phyloP scores from a whole-genome alignment of 345 rosid species.

The Brassica nigra region DNA sequence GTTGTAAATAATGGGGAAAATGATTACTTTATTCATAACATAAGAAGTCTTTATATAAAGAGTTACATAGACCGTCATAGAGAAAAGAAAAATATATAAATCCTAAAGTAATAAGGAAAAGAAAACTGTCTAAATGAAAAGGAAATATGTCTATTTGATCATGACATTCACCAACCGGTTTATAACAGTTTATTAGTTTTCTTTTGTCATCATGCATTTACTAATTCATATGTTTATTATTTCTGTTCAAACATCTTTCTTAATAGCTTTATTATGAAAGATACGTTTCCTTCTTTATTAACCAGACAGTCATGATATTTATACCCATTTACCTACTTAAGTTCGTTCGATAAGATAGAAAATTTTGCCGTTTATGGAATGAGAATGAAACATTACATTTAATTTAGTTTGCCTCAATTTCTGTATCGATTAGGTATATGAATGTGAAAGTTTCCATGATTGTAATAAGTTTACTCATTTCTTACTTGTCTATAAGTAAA shows the following conservation, averaged over 20 bases:
- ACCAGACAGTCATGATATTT: constrained; percentile 1
- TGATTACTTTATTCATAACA: no score
- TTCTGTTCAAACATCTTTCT: constrained; percentile 1
- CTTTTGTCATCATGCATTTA: not conserved
- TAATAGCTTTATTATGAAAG: not conserved
- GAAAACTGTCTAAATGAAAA: no score
- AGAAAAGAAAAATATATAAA: no score
- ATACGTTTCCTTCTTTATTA: constrained; percentile 2
- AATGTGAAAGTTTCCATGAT: not conserved
- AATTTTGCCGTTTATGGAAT: constrained; percentile 5
- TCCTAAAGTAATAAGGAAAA: no score
- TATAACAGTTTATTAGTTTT: not conserved
- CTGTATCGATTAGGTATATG: not conserved
- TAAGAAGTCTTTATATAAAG: no score
- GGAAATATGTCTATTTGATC: no score
- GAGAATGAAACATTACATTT: not conserved
- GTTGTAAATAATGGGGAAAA: no score
- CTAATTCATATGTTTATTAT: not conserved
- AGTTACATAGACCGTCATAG: no score
- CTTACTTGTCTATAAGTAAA: not conserved
- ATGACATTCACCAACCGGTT: no score
- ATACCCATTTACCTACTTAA: not conserved
- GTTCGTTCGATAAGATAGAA: not conserved
- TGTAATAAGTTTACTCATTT: not conserved
- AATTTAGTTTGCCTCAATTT: not conserved